Evolutionary conservation across 495 filamentous ascomycete species (phyloP), one percentile per base, ranked within the genome.

Genomic region (Aspergillus diversus): DNA sequence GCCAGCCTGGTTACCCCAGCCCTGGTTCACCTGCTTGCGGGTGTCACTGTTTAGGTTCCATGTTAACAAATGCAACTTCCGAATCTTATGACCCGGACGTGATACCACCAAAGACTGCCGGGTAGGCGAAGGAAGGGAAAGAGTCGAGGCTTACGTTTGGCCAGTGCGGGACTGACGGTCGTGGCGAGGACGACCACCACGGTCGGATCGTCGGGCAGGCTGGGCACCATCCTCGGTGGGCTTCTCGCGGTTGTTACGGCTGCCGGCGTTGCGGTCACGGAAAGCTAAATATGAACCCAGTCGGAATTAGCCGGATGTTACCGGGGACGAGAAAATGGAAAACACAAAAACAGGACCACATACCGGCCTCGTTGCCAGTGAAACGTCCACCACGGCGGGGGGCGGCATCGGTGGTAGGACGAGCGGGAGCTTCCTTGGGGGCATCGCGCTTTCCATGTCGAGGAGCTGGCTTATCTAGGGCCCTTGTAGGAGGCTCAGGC

Each of bases 371-470:
- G 75, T 86, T 95, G 70, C 93, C 92, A 66, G 80, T 79, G 69
- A 77, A 83, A 76, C 87, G 85, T 66, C 80, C 80, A 70, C 81
- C 83, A 66, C 86, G 84, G 69, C 85, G 82, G 67, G 80, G 78
- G 71, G 75, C 78, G 66, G 75, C 69, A 59, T 72, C 79, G 55
- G 64, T 63, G 68, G 78, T 79, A 63, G 75, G 65, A 56, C 67
- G 64, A 61, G 59, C 61, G 63, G 70, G 61, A 64, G 88, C 87
- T 76, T 92, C 88, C 72, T 87, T 87, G 73, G 89, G 86, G 75
- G 84, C 88, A 80, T 97, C 96, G 79, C 92, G 92, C 89, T 98
- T 98, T 79, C 86, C 88, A 66, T 85, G 82, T 71, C 92, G 88
- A 66, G 86, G 81, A 59, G 84, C 81, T 61, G 90, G 87, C 84